phyloP scores from a whole-genome alignment of 352 stramenopile genomes.

The Globisporangium okanoganense region DNA sequence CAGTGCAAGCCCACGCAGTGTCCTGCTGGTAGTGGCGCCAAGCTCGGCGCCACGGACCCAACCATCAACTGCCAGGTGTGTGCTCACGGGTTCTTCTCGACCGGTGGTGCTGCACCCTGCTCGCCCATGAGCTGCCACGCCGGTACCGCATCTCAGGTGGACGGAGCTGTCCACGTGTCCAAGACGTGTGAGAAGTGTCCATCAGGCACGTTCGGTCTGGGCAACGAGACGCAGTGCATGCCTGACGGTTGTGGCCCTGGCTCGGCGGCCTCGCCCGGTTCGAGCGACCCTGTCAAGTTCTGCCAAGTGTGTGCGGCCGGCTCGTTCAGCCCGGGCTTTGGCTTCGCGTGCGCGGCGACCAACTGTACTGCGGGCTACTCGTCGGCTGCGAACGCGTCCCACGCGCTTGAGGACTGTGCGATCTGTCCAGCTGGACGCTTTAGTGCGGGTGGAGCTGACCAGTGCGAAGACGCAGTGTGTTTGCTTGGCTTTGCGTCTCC shows the following conservation, averaged over 20 bases:
- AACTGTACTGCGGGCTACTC: conserved; percentile 22
- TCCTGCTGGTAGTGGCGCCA: conserved; percentile 27
- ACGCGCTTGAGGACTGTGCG: conserved; percentile 24
- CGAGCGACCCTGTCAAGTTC: conserved; percentile 25
- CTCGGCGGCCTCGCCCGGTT: conserved; percentile 20
- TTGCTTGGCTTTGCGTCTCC: conserved; percentile 24
- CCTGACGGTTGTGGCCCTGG: conserved; percentile 27
- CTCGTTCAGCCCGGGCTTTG: conserved; percentile 28
- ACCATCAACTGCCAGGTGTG: conserved; percentile 27
- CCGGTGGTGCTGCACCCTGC: conserved; percentile 28
- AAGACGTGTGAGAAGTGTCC: conserved; percentile 26
- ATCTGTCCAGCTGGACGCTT: conserved; percentile 28
- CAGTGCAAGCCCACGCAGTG: conserved; percentile 38
- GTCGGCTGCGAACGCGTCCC: conserved; percentile 23
- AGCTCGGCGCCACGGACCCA: conserved; percentile 21
- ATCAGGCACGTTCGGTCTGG: conserved; percentile 24
- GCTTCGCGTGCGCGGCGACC: conserved; percentile 23
- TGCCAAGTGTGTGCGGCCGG: conserved; percentile 31
- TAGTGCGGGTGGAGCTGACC: conserved; percentile 22
- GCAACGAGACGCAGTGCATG: conserved; percentile 34
- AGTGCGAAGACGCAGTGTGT: conserved; percentile 30
- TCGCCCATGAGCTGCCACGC: conserved; percentile 26
- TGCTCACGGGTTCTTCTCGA: conserved; percentile 27
- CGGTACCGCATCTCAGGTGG: conserved; percentile 22
- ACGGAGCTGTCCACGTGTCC: conserved; percentile 14